Base-by-base conservation (phyloP, 176 grass and related monocot genomes). In the Aegilops sharonensis region DNA sequence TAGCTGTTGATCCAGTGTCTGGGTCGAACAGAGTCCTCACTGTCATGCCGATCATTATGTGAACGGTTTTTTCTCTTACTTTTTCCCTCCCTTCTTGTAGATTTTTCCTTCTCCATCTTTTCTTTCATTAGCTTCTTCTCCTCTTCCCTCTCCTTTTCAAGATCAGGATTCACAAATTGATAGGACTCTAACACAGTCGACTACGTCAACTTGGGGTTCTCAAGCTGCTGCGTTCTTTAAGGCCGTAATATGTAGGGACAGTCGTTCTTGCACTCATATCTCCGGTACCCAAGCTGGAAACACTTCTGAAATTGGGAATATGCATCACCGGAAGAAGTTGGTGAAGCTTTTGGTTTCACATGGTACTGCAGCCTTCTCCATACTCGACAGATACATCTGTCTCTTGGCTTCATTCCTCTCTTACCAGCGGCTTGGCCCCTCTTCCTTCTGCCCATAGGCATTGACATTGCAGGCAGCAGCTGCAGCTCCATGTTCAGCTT, bases 361-460 rank as follows among this genome's bases (percentile, higher is more conserved):
- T 87, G 95, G 63, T 75, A 67, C 89, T 1, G 87, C 92, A 82
- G 94, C 88, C 68, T 88, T 94, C 78, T 98, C 90, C 25, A 89
- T 96, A 76, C 94, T 99, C 89, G 91, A 91, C 37, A 95, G 90
- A 83, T 98, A 95, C 93, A 98, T 93, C 77, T 91, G 88, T 48
- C 89, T 87, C 89, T 98, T 98, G 31, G 87, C 92, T 89, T 92
- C 93, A 69, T 98, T 94, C 80, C 83, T 93, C 83, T 98, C 91
- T 60, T 93, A 91, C 87, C 93, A 95, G 64, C 83, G 67, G 83
- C 89, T 95, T 25, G 89, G 95, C 32, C 83, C 95, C 78, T 98
- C 89, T 87, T 98, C 95, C 87, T 98, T 98, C 86, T 94, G 86
- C 6, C 88, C 91, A 86, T 95, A 94, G 20, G 95, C 91, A 90